Base-by-base conservation (phyloP, 2,329 filamentous ascomycete genomes). In the Xylaria sp. region DNA sequence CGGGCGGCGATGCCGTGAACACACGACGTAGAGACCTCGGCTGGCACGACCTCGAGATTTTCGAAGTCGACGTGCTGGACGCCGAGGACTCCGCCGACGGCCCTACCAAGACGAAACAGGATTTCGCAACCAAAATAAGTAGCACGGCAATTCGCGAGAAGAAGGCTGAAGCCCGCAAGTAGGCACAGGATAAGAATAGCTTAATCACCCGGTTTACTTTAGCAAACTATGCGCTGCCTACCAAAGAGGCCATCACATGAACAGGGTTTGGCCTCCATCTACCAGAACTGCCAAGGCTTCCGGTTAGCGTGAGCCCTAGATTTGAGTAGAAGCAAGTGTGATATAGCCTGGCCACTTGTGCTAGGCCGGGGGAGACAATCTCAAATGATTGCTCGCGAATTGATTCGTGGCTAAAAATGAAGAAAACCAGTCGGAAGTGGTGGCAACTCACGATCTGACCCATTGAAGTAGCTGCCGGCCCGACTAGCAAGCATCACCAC, bases 31-130 rank as follows among this genome's bases (percentile, higher is more conserved):
- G 72, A 27, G 90, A 91, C 68, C 89, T 88, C 62, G 91, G 90
- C 2, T 97, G 92, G 93, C 79, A 81, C 35, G 76, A 81, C 23
- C 80, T 99, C 38, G 87, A 92, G 25, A 85, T 96, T 0, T 97
- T 92, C 70, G 93, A 96, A 74, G 92, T 98, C 27, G 91, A 95
- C 70, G 92, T 98, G 13, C 82, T 99, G 15, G 90, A 94, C 75
- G 84, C 87, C 2, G 81, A 84, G 38, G 85, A 87, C 54, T 79
- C 81, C 43, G 76, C 80, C n/a, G 78, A 80, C 1, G 70, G 69
- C 41, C 73, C 68, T 38, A 75, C 69, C n/a, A 78, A 76, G 66
- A 79, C 74, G 8, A 84, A 87, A 11, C 84, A 87, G 58, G 83
- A 85, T 66, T 97, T 96, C 76, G 86, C 88, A 25, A 84, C 85